Percentiles rank a stretch among this genome's conserved stretches.
Evolutionary conservation across 2,329 filamentous ascomycete genomes (phyloP).

Genomic region (Cladophialophora yegresii): DNA sequence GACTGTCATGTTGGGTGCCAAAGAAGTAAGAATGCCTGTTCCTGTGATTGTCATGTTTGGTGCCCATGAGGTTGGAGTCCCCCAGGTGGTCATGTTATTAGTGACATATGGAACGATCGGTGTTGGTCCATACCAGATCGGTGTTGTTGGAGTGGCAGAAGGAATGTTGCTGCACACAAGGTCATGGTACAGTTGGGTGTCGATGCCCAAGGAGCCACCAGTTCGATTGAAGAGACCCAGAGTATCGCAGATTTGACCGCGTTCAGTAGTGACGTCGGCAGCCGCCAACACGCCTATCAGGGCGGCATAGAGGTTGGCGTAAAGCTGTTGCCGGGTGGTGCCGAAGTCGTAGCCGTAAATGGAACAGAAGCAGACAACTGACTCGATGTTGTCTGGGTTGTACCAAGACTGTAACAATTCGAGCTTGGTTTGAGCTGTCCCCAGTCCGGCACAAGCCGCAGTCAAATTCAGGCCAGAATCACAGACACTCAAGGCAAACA

Average conservation of each 20-base stretch:
- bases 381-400: constrained; percentile 25
- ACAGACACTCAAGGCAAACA: constrained; percentile 30
- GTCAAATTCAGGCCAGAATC: constrained; percentile 30
- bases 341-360: constrained; percentile 29
- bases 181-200: constrained; percentile 23
- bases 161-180: constrained; percentile 27
- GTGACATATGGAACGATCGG: constrained; percentile 16
- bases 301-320: constrained; percentile 27
- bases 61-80: constrained; percentile 15
- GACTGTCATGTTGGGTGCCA: background rate
- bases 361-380: constrained; percentile 28
- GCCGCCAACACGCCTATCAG: constrained; percentile 29
- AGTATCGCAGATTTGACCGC: constrained; percentile 28
- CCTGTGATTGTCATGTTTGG: constrained; percentile 5
- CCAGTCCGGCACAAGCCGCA: constrained; percentile 24
- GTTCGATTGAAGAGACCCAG: constrained; percentile 31
- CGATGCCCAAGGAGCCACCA: constrained; percentile 26
- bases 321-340: constrained; percentile 24
- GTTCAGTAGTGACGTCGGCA: constrained; percentile 25
- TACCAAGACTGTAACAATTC: constrained; percentile 24
- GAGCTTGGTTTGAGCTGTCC: constrained; percentile 21
- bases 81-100: constrained; percentile 25
- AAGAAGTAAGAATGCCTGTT: background rate
- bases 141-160: constrained; percentile 16
- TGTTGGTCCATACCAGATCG: constrained; percentile 19